These are phyloP conservation scores for Neocatenulostroma microsporum DNA, from an alignment of 2,329 filamentous ascomycete genomes.

Conservation along the genomic window DNA sequence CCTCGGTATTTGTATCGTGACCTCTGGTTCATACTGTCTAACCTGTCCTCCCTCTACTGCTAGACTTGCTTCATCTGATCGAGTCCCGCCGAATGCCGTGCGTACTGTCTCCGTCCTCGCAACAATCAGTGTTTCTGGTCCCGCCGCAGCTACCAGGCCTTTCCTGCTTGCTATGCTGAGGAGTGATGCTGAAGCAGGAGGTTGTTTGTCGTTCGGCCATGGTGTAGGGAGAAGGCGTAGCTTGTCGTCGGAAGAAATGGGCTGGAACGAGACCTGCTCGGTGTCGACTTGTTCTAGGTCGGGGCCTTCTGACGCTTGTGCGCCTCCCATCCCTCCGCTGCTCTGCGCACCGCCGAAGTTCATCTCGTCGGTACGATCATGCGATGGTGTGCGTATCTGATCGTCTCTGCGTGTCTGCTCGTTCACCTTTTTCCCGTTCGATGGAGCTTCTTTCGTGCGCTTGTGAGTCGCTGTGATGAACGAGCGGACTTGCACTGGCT, in stretches of 20 bases:
- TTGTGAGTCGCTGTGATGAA: no score
- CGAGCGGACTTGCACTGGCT: no score
- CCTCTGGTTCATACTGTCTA: slow-evolving; percentile 63
- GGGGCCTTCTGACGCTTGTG: slow-evolving; percentile 2
- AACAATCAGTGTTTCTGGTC: slow-evolving; percentile 69
- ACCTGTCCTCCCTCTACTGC: slow-evolving; percentile 62
- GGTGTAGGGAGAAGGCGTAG: slow-evolving; percentile 67
- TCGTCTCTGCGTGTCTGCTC: no score
- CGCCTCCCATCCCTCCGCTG: background rate
- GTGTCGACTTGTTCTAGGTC: slow-evolving; percentile 67
- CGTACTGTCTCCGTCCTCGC: slow-evolving; percentile 70
- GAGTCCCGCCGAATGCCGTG: slow-evolving; percentile 60
- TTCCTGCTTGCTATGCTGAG: slow-evolving; percentile 72
- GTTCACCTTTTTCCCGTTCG: no score
- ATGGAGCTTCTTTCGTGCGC: no score
- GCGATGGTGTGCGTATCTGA: no score
- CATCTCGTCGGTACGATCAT: slow-evolving; percentile 5
- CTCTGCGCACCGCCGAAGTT: slow-evolving; percentile 3
- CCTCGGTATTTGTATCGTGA: slow-evolving; percentile 64
- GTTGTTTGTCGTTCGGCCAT: slow-evolving; percentile 64
- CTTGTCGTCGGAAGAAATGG: slow-evolving; percentile 72
- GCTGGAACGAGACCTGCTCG: slow-evolving; percentile 71
- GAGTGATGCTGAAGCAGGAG: slow-evolving; percentile 70
- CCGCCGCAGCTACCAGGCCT: slow-evolving; percentile 79
- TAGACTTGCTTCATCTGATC: no score